These are phyloP conservation scores for Cryphonectria carpinicola DNA, from an alignment of 2,329 filamentous ascomycete genomes.

Conservation along the genomic window DNA sequence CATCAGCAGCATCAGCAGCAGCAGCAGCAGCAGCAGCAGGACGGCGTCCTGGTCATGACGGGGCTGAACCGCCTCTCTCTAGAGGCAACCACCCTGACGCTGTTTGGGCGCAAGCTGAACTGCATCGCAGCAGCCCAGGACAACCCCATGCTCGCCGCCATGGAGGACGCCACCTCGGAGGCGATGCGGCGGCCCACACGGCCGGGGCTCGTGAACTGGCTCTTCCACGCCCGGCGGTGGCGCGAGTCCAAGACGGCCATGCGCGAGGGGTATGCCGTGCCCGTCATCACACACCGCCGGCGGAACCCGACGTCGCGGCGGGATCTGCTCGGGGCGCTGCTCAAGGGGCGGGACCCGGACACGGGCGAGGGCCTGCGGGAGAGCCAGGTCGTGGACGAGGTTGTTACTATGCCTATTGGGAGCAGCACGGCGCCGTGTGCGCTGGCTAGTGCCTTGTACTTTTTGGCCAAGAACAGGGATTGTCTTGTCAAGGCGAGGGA, in stretches of 20 bases:
- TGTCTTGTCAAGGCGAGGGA: slow-evolving; percentile 53
- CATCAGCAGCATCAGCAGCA: background rate
- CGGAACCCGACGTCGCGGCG: slow-evolving; percentile 57
- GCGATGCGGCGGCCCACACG: slow-evolving; percentile 59
- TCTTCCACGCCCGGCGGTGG: slow-evolving; percentile 57
- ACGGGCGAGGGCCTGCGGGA: slow-evolving; percentile 62
- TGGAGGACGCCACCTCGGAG: slow-evolving; percentile 60
- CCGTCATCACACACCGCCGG: slow-evolving; percentile 61
- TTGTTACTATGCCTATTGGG: slow-evolving; percentile 69
- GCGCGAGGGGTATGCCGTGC: slow-evolving; percentile 54
- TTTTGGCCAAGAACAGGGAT: slow-evolving; percentile 55
- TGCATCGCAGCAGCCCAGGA: slow-evolving; percentile 47
- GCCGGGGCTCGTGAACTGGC: slow-evolving; percentile 55
- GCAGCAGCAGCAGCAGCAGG: background rate
- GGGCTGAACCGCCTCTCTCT: slow-evolving; percentile 59
- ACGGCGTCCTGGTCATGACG: slow-evolving; percentile 46
- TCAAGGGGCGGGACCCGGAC: slow-evolving; percentile 63
- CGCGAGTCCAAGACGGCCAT: slow-evolving; percentile 56
- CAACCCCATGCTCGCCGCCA: slow-evolving; percentile 54
- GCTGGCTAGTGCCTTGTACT: slow-evolving; percentile 51
- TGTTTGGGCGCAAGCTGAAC: slow-evolving; percentile 56
- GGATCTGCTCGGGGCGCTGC: slow-evolving; percentile 64
- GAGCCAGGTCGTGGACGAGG: slow-evolving; percentile 67
- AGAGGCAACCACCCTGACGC: slow-evolving; percentile 52
- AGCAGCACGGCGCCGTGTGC: slow-evolving; percentile 54